These are phyloP conservation scores for Stachybotrys chartarum DNA, from an alignment of 2,329 filamentous ascomycete species.

Conservation along the genomic window DNA sequence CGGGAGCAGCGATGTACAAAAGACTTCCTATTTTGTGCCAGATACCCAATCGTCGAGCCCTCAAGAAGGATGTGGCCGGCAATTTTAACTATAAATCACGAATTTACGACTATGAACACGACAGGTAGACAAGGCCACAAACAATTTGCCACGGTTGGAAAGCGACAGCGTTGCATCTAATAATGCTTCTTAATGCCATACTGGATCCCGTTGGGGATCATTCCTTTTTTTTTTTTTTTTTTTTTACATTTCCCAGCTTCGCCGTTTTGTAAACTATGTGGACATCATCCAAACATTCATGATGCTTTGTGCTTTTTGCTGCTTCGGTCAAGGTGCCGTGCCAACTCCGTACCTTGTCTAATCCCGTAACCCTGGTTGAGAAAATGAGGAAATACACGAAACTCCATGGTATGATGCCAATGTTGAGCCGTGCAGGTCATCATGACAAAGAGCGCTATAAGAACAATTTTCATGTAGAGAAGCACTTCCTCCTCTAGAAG, in stretches of 20 bases:
- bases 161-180: not conserved
- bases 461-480: not conserved
- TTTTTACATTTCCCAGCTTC: no score
- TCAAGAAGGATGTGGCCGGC: not conserved
- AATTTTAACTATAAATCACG: not conserved
- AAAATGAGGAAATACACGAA: not conserved
- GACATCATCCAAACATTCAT: no score
- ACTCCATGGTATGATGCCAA: not conserved
- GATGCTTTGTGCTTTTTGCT: not conserved
- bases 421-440: not conserved
- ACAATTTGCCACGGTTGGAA: no score
- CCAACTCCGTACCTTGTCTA: not conserved
- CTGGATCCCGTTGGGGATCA: not conserved
- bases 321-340: not conserved
- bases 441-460: not conserved
- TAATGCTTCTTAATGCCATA: not conserved
- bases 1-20: not conserved
- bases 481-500: not conserved
- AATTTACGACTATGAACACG: not conserved
- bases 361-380: not conserved
- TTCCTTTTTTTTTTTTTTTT: no score
- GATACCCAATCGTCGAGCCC: not conserved
- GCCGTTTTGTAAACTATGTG: no score
- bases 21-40: not conserved
- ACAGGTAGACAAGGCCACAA: not conserved